A percentile compares a stretch with the other conserved stretches of the same genome.
phyloP scores from a whole-genome alignment of 2,329 filamentous ascomycete genomes.

The Calonectria pseudoturangicola region DNA sequence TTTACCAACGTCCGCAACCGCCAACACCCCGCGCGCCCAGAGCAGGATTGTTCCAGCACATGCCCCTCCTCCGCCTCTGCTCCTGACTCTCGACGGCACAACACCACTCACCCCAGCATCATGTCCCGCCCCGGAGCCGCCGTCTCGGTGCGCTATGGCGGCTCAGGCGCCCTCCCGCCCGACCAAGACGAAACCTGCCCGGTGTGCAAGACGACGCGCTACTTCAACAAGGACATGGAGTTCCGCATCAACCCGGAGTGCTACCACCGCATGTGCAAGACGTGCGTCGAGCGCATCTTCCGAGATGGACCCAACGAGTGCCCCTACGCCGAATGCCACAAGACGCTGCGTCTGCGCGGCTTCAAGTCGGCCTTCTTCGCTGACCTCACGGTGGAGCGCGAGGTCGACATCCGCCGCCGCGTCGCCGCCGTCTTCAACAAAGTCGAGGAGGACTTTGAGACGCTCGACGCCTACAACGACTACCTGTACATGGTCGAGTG shows the following conservation, averaged over 20 bases:
- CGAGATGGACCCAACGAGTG: conserved; percentile 93
- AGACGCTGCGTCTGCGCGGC: conserved; percentile 87
- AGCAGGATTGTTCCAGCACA: background rate
- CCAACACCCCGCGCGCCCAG: background rate
- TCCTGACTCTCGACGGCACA: background rate
- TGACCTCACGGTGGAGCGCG: conserved; percentile 90
- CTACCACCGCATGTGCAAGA: conserved; percentile 99
- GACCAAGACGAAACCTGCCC: conserved; percentile 86
- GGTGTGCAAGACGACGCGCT: conserved; percentile 96
- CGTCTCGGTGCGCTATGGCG: conserved; percentile 56
- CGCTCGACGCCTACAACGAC: conserved; percentile 89
- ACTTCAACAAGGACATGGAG: conserved; percentile 94
- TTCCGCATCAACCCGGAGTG: conserved; percentile 99
- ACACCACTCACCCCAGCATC: background rate
- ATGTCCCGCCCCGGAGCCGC: conserved; percentile 57
- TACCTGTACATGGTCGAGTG: conserved; percentile 96
- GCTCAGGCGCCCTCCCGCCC: conserved; percentile 43
- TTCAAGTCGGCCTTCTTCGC: conserved; percentile 94
- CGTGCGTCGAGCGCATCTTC: conserved; percentile 96
- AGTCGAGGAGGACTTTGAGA: conserved; percentile 92
- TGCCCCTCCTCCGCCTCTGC: background rate
- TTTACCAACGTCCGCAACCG: background rate
- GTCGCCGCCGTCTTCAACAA: conserved; percentile 91
- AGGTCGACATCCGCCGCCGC: conserved; percentile 91
- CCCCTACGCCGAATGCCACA: conserved; percentile 90